Conservation (phyloP, 2,329 filamentous ascomycete genomes). For the Cladophialophora bantiana region DNA sequence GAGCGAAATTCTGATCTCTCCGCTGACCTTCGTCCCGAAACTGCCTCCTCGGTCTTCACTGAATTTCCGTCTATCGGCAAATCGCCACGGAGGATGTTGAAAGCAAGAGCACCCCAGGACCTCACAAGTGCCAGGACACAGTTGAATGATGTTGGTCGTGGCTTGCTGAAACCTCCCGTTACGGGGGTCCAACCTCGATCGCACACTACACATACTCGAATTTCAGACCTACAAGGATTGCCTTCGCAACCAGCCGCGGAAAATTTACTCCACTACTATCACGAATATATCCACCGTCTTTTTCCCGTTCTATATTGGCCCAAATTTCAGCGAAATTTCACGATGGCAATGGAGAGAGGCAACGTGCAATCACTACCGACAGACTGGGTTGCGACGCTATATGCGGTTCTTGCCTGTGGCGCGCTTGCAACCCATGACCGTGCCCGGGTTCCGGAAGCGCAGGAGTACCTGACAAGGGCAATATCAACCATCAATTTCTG, state of each 20-base stretch:
- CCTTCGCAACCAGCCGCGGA: conserved; percentile 75
- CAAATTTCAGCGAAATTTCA: conserved; percentile 76
- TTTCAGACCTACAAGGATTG: conserved; percentile 64
- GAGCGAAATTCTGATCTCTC: conserved; percentile 59
- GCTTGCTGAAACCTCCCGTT: conserved; percentile 77
- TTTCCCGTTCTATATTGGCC: conserved; percentile 91
- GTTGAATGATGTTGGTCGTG: conserved; percentile 74
- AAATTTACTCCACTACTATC: conserved; percentile 76
- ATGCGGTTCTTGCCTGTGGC: conserved; percentile 82
- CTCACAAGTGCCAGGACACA: conserved; percentile 75
- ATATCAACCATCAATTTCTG: conserved; percentile 77
- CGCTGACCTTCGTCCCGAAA: conserved; percentile 52
- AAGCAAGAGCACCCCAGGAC: conserved; percentile 69
- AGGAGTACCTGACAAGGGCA: conserved; percentile 73
- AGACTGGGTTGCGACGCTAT: conserved; percentile 81
- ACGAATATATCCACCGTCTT: conserved; percentile 76
- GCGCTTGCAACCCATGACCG: conserved; percentile 71
- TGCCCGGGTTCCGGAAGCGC: conserved; percentile 55
- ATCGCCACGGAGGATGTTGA: conserved; percentile 69
- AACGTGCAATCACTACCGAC: conserved; percentile 67
- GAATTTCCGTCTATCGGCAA: conserved; percentile 71
- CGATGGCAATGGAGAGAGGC: conserved; percentile 74
- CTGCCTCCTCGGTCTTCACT: conserved; percentile 54
- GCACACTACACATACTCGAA: conserved; percentile 23
- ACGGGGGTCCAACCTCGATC: conserved; percentile 52